Conservation (phyloP, 441 rosid genomes). For the Adansonia rubrostipa region DNA sequence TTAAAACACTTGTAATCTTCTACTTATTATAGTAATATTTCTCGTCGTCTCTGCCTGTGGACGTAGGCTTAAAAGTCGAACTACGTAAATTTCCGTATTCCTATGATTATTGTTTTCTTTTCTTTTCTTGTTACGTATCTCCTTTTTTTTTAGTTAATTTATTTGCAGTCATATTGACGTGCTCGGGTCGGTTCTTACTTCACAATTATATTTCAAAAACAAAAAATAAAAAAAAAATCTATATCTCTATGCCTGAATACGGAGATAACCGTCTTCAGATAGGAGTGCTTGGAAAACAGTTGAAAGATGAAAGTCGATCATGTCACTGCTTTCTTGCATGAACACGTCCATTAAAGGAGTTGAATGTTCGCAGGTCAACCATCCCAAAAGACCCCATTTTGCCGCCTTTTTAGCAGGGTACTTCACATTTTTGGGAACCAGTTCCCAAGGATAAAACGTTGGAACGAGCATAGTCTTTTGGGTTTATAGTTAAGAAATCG, state of each 20-base stretch:
- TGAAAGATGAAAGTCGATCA: constrained; percentile 45
- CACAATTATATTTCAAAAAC: too few relatives aligned
- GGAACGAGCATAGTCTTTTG: constrained; percentile 33
- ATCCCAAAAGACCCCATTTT: constrained; percentile 47
- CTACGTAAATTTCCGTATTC: too few relatives aligned
- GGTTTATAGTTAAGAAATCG: constrained; percentile 36
- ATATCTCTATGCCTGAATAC: constrained; percentile 36
- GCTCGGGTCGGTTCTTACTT: too few relatives aligned
- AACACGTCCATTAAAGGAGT: constrained; percentile 42
- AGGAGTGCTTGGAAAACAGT: constrained; percentile 38
- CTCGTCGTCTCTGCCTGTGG: too few relatives aligned
- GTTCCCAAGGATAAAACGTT: constrained; percentile 46
- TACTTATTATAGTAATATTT: too few relatives aligned
- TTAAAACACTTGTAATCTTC: too few relatives aligned
- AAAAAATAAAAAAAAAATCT: not conserved
- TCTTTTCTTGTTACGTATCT: too few relatives aligned
- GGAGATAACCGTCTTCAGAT: constrained; percentile 37
- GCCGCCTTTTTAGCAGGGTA: constrained; percentile 39
- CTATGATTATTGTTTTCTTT: too few relatives aligned
- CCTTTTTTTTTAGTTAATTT: too few relatives aligned
- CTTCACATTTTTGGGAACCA: constrained; percentile 38
- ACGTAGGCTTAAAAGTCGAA: too few relatives aligned
- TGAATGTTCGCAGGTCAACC: constrained; percentile 36
- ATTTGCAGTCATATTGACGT: too few relatives aligned
- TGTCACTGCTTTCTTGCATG: constrained; percentile 39